These are phyloP conservation scores for Phaeosphaeria sp. DNA, from an alignment of 2,329 filamentous ascomycete genomes.

Conservation along the genomic window DNA sequence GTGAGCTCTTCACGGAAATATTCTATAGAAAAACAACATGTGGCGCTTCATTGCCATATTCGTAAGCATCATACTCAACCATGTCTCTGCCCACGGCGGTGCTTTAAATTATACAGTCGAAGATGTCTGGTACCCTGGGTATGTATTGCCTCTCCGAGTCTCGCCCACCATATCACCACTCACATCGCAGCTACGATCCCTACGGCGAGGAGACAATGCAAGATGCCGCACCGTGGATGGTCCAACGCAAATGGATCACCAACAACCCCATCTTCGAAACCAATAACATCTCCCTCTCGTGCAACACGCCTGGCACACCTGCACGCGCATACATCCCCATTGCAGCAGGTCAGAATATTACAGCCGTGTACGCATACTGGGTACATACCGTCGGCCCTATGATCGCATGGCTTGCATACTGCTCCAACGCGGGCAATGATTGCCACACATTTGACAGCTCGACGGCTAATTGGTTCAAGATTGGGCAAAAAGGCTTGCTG, in stretches of 20 bases:
- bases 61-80: conserved; percentile 12
- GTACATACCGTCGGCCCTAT: conserved; percentile 41
- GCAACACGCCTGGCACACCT: conserved; percentile 37
- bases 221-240: conserved; percentile 27
- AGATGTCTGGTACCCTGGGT: conserved; percentile 40
- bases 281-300: conserved; percentile 29
- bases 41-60: conserved; percentile 9
- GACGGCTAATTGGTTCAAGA: conserved; percentile 36
- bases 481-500: conserved; percentile 29
- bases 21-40: conserved; percentile 15
- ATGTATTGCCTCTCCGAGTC: not conserved
- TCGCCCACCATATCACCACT: no score
- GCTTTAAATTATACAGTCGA: conserved; percentile 39
- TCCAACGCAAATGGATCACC: conserved; percentile 40
- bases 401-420: conserved; percentile 38
- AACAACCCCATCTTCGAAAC: conserved; percentile 36
- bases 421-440: conserved; percentile 20
- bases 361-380: conserved; percentile 37
- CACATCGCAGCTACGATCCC: conserved; percentile 29
- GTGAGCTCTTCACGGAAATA: not conserved
- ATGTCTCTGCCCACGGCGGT: conserved; percentile 32
- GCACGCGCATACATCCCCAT: conserved; percentile 33
- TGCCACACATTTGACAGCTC: conserved; percentile 24
- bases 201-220: conserved; percentile 27
- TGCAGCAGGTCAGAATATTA: conserved; percentile 31